Percentiles rank a stretch among this genome's conserved stretches.
Evolutionary conservation across 768 basidiomycete species (phyloP).

Genomic region (Pholiota molesta): DNA sequence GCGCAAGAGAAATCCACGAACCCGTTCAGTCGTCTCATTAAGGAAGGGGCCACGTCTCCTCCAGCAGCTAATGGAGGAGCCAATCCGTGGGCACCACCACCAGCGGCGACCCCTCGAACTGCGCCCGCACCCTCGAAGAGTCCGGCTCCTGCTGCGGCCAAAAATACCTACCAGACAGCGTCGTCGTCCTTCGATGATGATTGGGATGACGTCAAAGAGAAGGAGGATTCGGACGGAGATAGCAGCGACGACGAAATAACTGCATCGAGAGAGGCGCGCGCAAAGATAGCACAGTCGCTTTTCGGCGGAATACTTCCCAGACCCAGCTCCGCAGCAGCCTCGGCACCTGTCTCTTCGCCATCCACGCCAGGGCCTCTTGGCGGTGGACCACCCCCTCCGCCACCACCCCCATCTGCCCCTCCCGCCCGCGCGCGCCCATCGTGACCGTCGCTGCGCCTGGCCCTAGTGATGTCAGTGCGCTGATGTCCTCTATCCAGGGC

Average conservation of each 20-base stretch:
- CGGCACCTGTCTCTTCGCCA: constrained; percentile 50
- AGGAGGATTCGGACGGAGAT: constrained; percentile 66
- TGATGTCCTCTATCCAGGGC: constrained; percentile 80
- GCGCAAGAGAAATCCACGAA: constrained; percentile 64
- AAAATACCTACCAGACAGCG: constrained; percentile 64
- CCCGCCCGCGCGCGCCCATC: constrained; percentile 43
- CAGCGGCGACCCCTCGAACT: constrained; percentile 37
- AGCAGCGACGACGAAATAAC: constrained; percentile 81
- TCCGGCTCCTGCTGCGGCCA: constrained; percentile 55
- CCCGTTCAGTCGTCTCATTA: constrained; percentile 74
- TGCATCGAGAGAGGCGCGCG: constrained; percentile 63
- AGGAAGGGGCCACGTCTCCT: constrained; percentile 42
- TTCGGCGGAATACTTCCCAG: constrained; percentile 76
- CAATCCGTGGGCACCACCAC: constrained; percentile 68
- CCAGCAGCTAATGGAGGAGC: constrained; percentile 46
- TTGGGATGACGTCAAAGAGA: constrained; percentile 85
- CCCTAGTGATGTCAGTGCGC: constrained; percentile 59
- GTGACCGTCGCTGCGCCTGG: constrained; percentile 34
- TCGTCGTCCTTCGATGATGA: constrained; percentile 66
- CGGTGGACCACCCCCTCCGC: constrained; percentile 31
- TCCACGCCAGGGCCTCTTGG: constrained; percentile 36
- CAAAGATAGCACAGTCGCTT: constrained; percentile 75
- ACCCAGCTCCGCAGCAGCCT: constrained; percentile 57
- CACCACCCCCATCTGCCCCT: constrained; percentile 35
- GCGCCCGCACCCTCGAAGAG: constrained; percentile 49